Conservation (phyloP, 805 yeast genomes). For the Vanderwaltozyma tropicalis region DNA sequence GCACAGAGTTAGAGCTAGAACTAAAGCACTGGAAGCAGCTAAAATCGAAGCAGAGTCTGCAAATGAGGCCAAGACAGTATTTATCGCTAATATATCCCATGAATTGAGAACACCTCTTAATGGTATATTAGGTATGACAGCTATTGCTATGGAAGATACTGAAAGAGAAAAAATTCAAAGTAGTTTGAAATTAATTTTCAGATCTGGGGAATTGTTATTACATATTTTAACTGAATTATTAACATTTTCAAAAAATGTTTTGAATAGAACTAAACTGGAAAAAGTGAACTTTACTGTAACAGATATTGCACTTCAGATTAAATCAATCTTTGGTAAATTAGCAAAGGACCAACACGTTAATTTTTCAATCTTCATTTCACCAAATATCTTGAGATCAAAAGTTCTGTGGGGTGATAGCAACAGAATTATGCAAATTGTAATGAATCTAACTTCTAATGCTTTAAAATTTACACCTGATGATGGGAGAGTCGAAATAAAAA, state of each 20-base stretch:
- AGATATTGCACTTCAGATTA: constrained; percentile 77
- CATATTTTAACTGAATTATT: constrained; percentile 85
- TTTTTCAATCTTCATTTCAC: constrained; percentile 50
- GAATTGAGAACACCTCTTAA: constrained; percentile 92
- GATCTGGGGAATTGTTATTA: constrained; percentile 82
- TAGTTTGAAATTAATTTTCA: constrained; percentile 69
- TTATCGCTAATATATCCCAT: constrained; percentile 85
- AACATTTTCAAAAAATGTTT: constrained; percentile 82
- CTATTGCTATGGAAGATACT: constrained; percentile 81
- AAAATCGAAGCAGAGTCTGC: constrained; percentile 88
- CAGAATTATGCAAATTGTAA: constrained; percentile 80
- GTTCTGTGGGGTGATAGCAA: constrained; percentile 80
- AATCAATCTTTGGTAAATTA: constrained; percentile 72
- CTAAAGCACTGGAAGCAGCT: constrained; percentile 80
- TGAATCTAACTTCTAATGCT: constrained; percentile 86
- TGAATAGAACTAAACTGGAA: constrained; percentile 74
- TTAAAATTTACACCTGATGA: constrained; percentile 87
- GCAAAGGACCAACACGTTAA: constrained; percentile 70
- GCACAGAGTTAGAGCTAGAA: constrained; percentile 77
- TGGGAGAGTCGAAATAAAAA: constrained; percentile 62
- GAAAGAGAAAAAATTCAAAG: constrained; percentile 59
- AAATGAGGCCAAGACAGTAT: constrained; percentile 91
- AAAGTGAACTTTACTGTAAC: constrained; percentile 66
- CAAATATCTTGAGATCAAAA: constrained; percentile 50
- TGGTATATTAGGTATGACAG: constrained; percentile 93